Conservation (phyloP, 768 basidiomycete genomes). For the Russula vinacea region DNA sequence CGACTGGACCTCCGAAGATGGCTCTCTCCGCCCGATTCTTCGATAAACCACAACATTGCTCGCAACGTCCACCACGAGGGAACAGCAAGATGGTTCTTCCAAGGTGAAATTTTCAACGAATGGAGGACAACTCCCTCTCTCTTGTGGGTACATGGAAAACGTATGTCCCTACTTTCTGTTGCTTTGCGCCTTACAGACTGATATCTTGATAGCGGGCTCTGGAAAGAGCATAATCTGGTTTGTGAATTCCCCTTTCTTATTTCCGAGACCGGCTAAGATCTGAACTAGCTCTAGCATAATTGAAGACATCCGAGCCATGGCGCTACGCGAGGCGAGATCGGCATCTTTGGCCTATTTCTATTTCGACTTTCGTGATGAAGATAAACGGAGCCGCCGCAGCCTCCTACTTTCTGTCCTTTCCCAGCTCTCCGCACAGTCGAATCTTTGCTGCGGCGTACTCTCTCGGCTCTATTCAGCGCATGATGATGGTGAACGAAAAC, state of each 20-base stretch:
- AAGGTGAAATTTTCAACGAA: neutral
- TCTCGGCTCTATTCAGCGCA: neutral
- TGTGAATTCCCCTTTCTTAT: neutral
- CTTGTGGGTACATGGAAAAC: conserved; percentile 2
- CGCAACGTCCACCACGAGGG: neutral
- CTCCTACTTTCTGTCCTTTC: neutral
- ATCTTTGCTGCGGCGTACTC: neutral
- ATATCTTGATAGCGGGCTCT: neutral
- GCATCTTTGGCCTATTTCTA: neutral
- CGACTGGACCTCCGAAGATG: neutral
- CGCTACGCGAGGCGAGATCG: neutral
- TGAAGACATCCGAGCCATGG: neutral
- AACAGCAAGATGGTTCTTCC: neutral
- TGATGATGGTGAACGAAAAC: neutral
- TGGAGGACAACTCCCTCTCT: neutral
- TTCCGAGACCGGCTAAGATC: neutral
- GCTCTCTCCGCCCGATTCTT: neutral
- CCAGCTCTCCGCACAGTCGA: neutral
- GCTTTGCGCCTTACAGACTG: no score
- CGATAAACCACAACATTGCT: neutral
- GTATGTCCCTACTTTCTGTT: neutral
- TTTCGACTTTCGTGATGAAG: conserved; percentile 4
- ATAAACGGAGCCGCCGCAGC: neutral
- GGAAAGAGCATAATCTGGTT: neutral
- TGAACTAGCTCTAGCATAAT: neutral